Conservation (phyloP, 2,329 filamentous ascomycete species). For the Penicillium sp. region DNA sequence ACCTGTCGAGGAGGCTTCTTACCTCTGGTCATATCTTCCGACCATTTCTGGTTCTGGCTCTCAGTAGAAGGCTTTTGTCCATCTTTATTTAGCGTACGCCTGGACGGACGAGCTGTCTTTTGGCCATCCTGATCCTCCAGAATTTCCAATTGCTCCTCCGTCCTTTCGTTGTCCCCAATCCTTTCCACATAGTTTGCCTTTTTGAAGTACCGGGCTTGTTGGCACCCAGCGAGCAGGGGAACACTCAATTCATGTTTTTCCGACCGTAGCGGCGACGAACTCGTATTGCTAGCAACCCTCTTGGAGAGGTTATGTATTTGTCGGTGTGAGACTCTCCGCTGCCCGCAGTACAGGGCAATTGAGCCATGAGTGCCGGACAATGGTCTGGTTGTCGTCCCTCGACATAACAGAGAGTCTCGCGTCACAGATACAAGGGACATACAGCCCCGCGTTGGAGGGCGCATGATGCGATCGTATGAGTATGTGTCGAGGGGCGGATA, state of each 20-base stretch:
- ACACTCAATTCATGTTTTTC: not conserved
- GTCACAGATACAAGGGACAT: constrained; percentile 12
- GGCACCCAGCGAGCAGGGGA: not conserved
- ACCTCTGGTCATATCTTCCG: constrained; percentile 66
- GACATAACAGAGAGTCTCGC: constrained; percentile 5
- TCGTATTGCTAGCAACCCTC: not conserved
- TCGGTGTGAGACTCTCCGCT: not conserved
- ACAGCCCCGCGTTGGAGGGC: constrained; percentile 12
- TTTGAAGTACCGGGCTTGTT: constrained; percentile 18
- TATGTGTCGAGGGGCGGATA: not conserved
- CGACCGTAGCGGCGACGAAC: not conserved
- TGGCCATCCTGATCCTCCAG: constrained; percentile 42
- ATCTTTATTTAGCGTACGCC: constrained; percentile 33
- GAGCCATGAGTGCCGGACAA: constrained; percentile 3
- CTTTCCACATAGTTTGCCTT: constrained; percentile 22
- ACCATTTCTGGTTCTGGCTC: constrained; percentile 15
- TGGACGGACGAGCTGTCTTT: constrained; percentile 26
- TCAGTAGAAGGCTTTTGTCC: constrained; percentile 22
- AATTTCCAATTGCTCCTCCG: constrained; percentile 41
- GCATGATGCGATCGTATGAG: constrained; percentile 13
- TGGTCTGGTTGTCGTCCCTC: not conserved
- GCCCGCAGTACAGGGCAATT: not conserved
- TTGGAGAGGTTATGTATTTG: not conserved
- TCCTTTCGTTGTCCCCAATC: constrained; percentile 33
- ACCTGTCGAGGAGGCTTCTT: constrained; percentile 8